Evolutionary conservation across 2,329 filamentous ascomycete species (phyloP), one percentile per base, ranked within the genome.

Genomic region (Dactylonectria estremocensis): DNA sequence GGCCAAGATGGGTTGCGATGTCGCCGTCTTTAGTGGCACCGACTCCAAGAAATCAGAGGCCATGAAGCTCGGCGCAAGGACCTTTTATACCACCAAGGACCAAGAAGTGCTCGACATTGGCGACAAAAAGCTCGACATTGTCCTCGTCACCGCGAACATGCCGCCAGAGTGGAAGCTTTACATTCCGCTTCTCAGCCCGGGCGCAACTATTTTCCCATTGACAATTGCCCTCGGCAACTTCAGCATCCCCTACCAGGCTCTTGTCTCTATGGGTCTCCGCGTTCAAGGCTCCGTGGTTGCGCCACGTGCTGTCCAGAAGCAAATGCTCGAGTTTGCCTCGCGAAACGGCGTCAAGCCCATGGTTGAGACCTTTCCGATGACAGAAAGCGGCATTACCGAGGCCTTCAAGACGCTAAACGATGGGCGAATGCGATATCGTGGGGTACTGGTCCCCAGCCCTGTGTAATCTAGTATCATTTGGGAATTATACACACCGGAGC

Each of bases 1-100:
- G 0, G 82, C 85, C 46, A 90, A 90, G 82, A 90, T 92, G 88
- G 90, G 90, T 28, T 89, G 85, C 78, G 83, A 87, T 50, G 88
- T 92, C 11, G 85, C 91, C 45, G 90, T 91, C 8, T 85, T 93
- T 70, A 90, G 87, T 2, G 84, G 88, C 13, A 86, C 85, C 3
- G 87, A 91, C 66, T 83, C 80, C 75, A 93, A 93, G 84, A 87
- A 87, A 77, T 69, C 70, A 1, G 76, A 79, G 69, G 76, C 78
- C 20, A 61, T 61, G 48, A 64, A 68, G 33, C 73, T 81, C 2
- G 79, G 79, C 18, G 79, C 77, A 24, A 71, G 76, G 66, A 73
- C 76, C 64, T 81, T 81, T 68, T 66, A 76, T 48, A 67, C 64
- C n/a, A 69, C 33, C n/a, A 37, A 37, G 14, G 18, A 54, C 28